phyloP scores from a whole-genome alignment of 495 filamentous ascomycete genomes.

The Tetracladium setigerum region DNA sequence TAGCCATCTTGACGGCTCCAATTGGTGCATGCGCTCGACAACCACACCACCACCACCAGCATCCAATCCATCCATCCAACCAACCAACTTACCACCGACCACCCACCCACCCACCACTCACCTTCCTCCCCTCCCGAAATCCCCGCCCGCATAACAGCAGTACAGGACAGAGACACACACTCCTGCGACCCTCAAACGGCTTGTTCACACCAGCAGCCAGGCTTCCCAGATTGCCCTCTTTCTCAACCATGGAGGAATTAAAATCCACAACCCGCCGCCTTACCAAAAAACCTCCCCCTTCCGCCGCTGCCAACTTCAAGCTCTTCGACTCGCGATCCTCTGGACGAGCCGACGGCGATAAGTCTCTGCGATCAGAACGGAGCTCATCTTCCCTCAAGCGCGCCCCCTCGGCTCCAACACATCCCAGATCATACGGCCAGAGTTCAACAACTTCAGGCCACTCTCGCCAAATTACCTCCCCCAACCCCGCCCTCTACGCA shows the following conservation, averaged over 20 bases:
- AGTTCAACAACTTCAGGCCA: conserved; percentile 31
- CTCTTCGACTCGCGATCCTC: neutral
- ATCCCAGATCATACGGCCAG: conserved; percentile 39
- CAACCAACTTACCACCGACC: no score
- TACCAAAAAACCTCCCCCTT: conserved; percentile 46
- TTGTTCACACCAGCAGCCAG: neutral
- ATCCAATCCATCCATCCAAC: no score
- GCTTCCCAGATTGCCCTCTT: neutral
- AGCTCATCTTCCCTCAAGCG: conserved; percentile 54
- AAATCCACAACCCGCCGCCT: conserved; percentile 41
- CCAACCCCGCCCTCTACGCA: conserved; percentile 30
- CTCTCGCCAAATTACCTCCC: conserved; percentile 23
- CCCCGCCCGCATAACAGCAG: neutral
- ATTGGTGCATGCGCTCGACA: no score
- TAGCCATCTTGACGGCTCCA: no score
- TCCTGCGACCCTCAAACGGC: no score
- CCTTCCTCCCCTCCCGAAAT: neutral
- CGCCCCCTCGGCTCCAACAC: conserved; percentile 61
- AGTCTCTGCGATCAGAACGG: conserved; percentile 44
- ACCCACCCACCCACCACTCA: no score
- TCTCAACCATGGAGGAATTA: conserved; percentile 20
- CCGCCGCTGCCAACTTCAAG: conserved; percentile 8
- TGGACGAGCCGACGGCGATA: conserved; percentile 34
- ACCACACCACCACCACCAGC: no score
- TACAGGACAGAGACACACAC: no score